Percentiles rank a stretch among this genome's conserved stretches.
Evolutionary conservation across 768 basidiomycete genomes (phyloP).

Genomic region (Amanita molliuscula): DNA sequence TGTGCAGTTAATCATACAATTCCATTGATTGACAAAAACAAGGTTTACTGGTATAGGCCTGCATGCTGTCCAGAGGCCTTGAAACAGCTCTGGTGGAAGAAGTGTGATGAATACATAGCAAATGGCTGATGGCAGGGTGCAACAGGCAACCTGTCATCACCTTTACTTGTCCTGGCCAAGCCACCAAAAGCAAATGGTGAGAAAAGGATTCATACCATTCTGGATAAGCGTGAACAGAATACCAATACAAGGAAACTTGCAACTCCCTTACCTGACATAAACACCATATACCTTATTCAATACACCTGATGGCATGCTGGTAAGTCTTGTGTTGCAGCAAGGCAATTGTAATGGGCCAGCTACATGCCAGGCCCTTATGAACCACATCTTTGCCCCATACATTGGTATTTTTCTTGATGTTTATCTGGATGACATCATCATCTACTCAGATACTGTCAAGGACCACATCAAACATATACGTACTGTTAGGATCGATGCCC

Average conservation of each 20-base stretch:
- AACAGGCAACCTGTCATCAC: neutral
- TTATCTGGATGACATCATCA: constrained; percentile 27
- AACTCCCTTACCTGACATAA: too few species aligned
- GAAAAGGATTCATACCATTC: too few species aligned
- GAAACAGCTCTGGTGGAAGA: neutral
- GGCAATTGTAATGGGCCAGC: constrained; percentile 26
- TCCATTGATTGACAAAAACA: constrained; percentile 3
- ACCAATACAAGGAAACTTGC: too few species aligned
- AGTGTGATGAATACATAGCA: neutral
- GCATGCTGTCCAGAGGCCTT: constrained; percentile 1
- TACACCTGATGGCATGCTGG: constrained; percentile 36
- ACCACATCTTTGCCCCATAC: constrained; percentile 22
- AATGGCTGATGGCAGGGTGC: neutral
- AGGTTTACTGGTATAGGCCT: neutral
- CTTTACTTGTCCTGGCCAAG: neutral
- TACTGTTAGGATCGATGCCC: too few species aligned
- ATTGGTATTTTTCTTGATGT: constrained; percentile 16
- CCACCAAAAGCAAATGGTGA: too few species aligned
- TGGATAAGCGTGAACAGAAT: too few species aligned
- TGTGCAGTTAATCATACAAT: constrained; percentile 8
- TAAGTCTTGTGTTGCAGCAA: constrained; percentile 22
- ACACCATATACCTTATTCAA: too few species aligned
- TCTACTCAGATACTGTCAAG: constrained; percentile 25
- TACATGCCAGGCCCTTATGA: constrained; percentile 35
- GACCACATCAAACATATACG: constrained; percentile 22